Conservation (phyloP, 345 rosid genomes). For the Eucalyptus pauciflora region DNA sequence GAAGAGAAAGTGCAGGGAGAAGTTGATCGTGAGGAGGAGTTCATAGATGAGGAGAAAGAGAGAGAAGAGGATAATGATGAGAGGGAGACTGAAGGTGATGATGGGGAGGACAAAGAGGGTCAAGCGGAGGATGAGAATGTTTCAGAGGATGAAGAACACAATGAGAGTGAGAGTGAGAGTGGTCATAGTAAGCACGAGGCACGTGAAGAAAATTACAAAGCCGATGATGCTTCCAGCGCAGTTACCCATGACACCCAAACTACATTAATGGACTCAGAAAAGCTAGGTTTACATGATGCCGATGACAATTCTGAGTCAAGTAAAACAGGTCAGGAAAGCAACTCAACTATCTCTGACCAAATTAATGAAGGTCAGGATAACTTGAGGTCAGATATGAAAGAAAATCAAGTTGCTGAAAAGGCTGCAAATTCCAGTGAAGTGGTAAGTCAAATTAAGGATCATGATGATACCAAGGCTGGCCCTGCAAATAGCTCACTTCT, state of each 20-base stretch:
- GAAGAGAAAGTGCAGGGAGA: slow-evolving; percentile 1
- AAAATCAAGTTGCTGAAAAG: not conserved
- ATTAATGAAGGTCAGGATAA: not conserved
- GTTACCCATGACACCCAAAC: slow-evolving; percentile 64
- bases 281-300: slow-evolving; percentile 19
- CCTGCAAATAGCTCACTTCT: not conserved
- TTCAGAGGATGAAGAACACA: slow-evolving; percentile 19
- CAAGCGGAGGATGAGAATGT: slow-evolving; percentile 13
- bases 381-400: not conserved
- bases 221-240: slow-evolving; percentile 97
- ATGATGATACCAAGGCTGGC: not conserved
- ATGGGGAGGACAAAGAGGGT: slow-evolving; percentile 33
- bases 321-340: not conserved
- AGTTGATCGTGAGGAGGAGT: slow-evolving; percentile 14
- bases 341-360: not conserved
- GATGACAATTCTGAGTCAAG: not conserved
- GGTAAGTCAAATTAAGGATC: not conserved
- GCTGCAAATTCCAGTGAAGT: not conserved
- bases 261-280: slow-evolving; percentile 11
- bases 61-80: slow-evolving; percentile 14
- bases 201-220: slow-evolving; percentile 73
- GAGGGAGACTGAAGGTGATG: slow-evolving; percentile 25
- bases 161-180: slow-evolving; percentile 21
- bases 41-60: slow-evolving; percentile 4
- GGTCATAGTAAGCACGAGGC: slow-evolving; percentile 48